Conservation (phyloP, 2,329 filamentous ascomycete genomes). For the Trichoderma harzianum region DNA sequence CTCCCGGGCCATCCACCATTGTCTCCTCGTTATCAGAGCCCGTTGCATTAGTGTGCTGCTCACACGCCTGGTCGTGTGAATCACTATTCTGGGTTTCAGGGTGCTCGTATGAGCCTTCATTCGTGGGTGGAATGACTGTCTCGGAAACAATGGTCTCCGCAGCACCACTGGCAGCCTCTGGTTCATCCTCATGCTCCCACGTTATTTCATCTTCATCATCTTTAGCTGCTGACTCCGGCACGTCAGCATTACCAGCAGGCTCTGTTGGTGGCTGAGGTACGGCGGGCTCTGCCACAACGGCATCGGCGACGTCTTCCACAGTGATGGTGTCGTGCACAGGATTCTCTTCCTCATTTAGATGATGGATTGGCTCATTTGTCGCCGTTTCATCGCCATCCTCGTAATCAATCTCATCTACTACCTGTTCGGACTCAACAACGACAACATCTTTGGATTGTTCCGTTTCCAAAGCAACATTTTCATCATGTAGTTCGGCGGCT, state of each 20-base stretch:
- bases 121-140: background rate
- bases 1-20: slow-evolving; percentile 18
- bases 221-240: background rate
- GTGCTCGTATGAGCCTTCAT: background rate
- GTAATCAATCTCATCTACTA: slow-evolving; percentile 11
- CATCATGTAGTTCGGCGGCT: background rate
- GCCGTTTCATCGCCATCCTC: slow-evolving; percentile 8
- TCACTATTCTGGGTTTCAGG: slow-evolving; percentile 17
- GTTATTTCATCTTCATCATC: slow-evolving; percentile 21
- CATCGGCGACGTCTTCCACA: background rate
- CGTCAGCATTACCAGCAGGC: background rate
- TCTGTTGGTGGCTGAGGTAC: background rate
- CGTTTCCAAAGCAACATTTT: background rate
- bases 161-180: background rate
- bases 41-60: slow-evolving; percentile 32
- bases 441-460: background rate
- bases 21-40: slow-evolving; percentile 34
- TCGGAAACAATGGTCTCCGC: background rate
- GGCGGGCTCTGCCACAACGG: background rate
- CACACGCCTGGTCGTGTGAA: background rate
- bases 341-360: background rate
- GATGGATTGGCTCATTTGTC: background rate
- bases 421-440: background rate
- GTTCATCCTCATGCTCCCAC: slow-evolving; percentile 22
- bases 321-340: background rate